Base-by-base conservation (phyloP, 176 grass and related monocot species). In the Metroxylon sagu region DNA sequence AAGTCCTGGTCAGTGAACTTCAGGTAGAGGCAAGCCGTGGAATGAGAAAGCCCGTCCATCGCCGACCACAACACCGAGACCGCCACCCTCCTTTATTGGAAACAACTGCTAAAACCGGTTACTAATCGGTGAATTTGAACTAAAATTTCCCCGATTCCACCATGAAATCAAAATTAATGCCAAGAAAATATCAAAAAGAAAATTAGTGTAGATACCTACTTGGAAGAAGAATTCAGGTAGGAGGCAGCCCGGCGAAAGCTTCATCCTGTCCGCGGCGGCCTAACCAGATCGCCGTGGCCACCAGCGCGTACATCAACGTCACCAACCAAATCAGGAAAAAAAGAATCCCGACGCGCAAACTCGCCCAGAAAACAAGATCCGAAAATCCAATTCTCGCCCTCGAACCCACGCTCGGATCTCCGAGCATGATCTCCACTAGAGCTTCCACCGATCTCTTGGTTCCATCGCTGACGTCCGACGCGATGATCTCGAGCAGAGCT, bases 401-500 rank as follows among this genome's bases (percentile, higher is more conserved):
- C 29, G 29, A 1, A 1, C 25, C 18, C 1, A 8, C 53, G 12
- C 14, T 14, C 53, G 18, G 14, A 18, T 68, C 66, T 16, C 18
- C 18, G 29, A 68, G 21, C 52, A 28, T 27, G 28, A 56, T 15
- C 52, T 48, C 66, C 1, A 25, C 29, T 29, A 56, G 29, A 25
- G 27, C 29, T 16, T 16, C 19, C 53, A 57, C 52, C 55, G 43
- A 18, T 52, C 35, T 54, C 65, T 55, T 54, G n/a, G 65, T 55
- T 55, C 18, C 65, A 30, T 8, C 4, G 52, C 50, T 68, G 26
- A 68, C 12, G n/a, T 56, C 65, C 52, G 52, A 35, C 7, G 2
- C 35, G 17, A 52, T 52, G 8, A 68, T 54, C 65, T 67, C 65
- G 49, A 67, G 17, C 65, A 67, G 51, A 35, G 51, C 12, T 18